phyloP scores from a whole-genome alignment of 1,284 basidiomycete species.

The Gomphus bonarii region DNA sequence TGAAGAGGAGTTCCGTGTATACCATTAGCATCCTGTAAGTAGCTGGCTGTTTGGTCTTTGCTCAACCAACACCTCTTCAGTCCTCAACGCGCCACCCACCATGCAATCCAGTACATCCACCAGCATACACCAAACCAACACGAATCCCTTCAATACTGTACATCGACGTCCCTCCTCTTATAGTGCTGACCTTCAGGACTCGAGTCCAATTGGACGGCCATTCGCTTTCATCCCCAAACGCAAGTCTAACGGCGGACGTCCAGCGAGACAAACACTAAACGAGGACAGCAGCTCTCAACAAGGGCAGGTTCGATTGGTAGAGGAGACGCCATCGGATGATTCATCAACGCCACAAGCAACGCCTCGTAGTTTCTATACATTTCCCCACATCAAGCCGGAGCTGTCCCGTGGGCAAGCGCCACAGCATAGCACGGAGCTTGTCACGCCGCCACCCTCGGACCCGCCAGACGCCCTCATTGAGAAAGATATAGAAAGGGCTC shows the following conservation, averaged over 20 bases:
- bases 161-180: not conserved
- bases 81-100: not conserved
- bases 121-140: not conserved
- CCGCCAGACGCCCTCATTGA: not conserved
- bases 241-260: not conserved
- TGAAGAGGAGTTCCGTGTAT: not conserved
- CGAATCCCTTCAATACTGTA: not conserved
- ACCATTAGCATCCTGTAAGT: not conserved
- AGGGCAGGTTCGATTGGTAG: not conserved
- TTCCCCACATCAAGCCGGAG: not conserved
- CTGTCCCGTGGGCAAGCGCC: not conserved
- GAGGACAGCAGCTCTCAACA: not conserved
- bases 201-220: not conserved
- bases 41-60: not conserved
- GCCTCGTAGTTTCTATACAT: not conserved
- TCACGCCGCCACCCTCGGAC: not conserved
- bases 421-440: not conserved
- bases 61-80: not conserved
- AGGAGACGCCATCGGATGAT: not conserved
- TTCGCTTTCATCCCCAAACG: conserved; percentile 2
- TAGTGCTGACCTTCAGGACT: not conserved
- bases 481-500: not conserved
- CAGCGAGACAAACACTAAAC: not conserved
- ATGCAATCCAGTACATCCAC: conserved; percentile 4
- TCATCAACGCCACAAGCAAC: not conserved